phyloP scores from a whole-genome alignment of 352 stramenopile species.

The Pythium oligandrum region DNA sequence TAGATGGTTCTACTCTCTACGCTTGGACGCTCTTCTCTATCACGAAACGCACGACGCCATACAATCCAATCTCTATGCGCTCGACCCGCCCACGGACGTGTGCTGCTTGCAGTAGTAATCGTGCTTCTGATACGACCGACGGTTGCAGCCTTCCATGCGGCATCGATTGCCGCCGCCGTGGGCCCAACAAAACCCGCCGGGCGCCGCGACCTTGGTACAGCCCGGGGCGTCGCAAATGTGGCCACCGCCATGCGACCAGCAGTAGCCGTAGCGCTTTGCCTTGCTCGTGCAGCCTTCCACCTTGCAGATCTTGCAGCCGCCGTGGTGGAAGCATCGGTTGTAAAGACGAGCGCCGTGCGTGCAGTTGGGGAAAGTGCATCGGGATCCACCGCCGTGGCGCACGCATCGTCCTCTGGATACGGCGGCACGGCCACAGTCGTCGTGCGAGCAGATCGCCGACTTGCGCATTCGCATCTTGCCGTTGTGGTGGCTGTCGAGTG shows the following conservation, averaged over 20 bases:
- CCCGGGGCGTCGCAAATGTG: slow-evolving; percentile 46
- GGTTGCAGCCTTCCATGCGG: slow-evolving; percentile 63
- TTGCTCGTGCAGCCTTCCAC: slow-evolving; percentile 56
- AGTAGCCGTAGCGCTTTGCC: slow-evolving; percentile 68
- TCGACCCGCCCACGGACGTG: slow-evolving; percentile 10
- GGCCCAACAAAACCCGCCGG: slow-evolving; percentile 61
- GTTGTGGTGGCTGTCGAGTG: slow-evolving; percentile 45
- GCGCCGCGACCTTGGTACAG: slow-evolving; percentile 63
- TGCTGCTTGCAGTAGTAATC: slow-evolving; percentile 72
- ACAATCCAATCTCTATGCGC: background rate
- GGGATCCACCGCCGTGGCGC: slow-evolving; percentile 46
- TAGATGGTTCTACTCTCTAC: too few species aligned
- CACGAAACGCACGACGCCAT: too few species aligned
- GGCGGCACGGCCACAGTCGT: slow-evolving; percentile 41
- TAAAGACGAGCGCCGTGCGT: slow-evolving; percentile 52
- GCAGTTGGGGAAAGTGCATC: slow-evolving; percentile 55
- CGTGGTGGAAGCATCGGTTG: slow-evolving; percentile 66
- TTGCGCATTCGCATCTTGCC: slow-evolving; percentile 70
- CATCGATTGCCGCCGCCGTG: slow-evolving; percentile 71
- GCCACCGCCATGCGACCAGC: slow-evolving; percentile 61
- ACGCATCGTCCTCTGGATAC: slow-evolving; percentile 54
- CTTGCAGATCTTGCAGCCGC: slow-evolving; percentile 61
- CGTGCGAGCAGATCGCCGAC: slow-evolving; percentile 50
- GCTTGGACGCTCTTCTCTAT: too few species aligned
- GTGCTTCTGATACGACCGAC: slow-evolving; percentile 63